A percentile compares a stretch with the other conserved stretches of the same genome.
Conservation (phyloP, 345 rosid species). For the Aurinia saxatilis region DNA sequence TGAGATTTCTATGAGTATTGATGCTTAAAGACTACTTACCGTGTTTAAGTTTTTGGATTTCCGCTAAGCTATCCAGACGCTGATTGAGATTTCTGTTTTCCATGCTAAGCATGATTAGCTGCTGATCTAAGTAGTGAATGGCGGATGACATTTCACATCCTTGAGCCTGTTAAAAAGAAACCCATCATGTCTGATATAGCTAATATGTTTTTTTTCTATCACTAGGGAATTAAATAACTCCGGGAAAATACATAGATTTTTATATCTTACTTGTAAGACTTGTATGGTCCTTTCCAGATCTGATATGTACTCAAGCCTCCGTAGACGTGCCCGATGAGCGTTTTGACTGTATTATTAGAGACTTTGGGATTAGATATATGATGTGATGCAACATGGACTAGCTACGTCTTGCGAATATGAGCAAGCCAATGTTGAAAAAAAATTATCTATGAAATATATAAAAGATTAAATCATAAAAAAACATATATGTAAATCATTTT, state of each 20-base stretch:
- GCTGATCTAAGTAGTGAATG: conserved; percentile 58
- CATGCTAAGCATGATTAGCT: conserved; percentile 51
- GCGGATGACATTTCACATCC: conserved; percentile 62
- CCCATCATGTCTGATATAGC: neutral
- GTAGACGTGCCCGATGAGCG: conserved; percentile 51
- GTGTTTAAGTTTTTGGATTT: conserved; percentile 57
- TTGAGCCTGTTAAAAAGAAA: conserved; percentile 39
- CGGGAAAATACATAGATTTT: neutral
- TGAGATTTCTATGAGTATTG: neutral
- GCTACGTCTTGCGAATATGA: neutral
- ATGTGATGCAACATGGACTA: neutral
- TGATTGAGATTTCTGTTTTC: conserved; percentile 64
- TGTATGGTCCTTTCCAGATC: conserved; percentile 58
- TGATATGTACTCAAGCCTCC: conserved; percentile 58
- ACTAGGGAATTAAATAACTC: neutral
- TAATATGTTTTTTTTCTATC: too few species aligned
- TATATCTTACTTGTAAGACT: conserved; percentile 40
- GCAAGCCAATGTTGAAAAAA: neutral
- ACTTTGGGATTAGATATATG: neutral
- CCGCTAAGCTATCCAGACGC: conserved; percentile 55
- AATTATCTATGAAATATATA: neutral
- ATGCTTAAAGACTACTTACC: conserved; percentile 28
- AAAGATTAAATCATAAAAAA: neutral
- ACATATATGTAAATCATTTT: neutral
- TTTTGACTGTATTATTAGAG: conserved; percentile 38